A percentile compares a stretch with the other conserved stretches of the same genome.
Evolutionary conservation across 1,284 basidiomycete genomes (phyloP).

Genomic region (Cutaneotrichosporon arboriforme): DNA sequence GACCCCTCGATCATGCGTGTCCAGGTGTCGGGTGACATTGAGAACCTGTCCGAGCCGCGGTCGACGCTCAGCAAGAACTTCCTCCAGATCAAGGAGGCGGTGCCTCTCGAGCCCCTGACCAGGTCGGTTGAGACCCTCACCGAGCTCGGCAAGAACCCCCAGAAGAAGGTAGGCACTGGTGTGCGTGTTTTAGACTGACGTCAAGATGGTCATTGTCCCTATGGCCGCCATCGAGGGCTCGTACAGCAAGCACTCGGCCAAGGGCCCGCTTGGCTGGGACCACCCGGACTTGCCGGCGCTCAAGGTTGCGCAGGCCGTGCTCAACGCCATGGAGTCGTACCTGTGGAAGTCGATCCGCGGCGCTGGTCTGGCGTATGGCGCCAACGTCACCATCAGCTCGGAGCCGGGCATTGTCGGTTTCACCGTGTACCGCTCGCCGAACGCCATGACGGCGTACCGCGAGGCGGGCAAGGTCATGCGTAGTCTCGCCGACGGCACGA

Average conservation of each 20-base stretch:
- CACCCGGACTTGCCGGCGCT: constrained; percentile 82
- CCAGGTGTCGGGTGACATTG: constrained; percentile 78
- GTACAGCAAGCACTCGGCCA: constrained; percentile 74
- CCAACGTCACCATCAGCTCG: constrained; percentile 68
- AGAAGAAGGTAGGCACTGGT: constrained; percentile 56
- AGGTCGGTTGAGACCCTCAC: constrained; percentile 67
- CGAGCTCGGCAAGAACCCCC: constrained; percentile 65
- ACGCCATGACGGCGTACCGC: constrained; percentile 74
- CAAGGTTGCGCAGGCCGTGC: constrained; percentile 73
- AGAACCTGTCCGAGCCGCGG: constrained; percentile 65
- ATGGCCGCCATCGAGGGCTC: constrained; percentile 92
- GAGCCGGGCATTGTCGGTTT: constrained; percentile 81
- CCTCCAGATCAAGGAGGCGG: constrained; percentile 53
- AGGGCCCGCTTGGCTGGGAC: constrained; percentile 67
- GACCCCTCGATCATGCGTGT: constrained; percentile 77
- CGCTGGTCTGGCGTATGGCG: constrained; percentile 89
- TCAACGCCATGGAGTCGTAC: constrained; percentile 92
- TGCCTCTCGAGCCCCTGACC: constrained; percentile 62
- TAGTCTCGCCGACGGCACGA: constrained; percentile 72
- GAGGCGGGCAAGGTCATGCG: constrained; percentile 72
- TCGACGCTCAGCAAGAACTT: constrained; percentile 68
- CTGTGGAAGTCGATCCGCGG: constrained; percentile 91
- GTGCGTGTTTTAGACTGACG: constrained; percentile 5
- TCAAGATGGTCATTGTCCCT: constrained; percentile 76
- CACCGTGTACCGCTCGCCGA: constrained; percentile 78